Percentiles rank a stretch among this genome's conserved stretches.
Conservation (phyloP, 441 rosid genomes). For the Iberis amara region DNA sequence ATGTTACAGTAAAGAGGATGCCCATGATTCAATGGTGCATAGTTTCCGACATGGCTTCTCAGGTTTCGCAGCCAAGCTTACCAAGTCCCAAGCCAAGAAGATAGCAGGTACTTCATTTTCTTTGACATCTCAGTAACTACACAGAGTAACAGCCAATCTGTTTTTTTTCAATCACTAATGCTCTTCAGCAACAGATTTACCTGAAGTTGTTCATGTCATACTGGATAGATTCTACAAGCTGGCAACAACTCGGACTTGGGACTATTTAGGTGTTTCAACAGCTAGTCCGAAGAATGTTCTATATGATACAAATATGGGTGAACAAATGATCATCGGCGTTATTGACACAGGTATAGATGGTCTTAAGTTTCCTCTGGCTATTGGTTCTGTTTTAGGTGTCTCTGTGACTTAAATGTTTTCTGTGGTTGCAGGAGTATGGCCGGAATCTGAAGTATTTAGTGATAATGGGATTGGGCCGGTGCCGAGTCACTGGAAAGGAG, state of each 20-base stretch:
- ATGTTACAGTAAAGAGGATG: conserved; percentile 44
- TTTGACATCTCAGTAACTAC: neutral
- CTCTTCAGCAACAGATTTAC: conserved; percentile 21
- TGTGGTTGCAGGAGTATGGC: conserved; percentile 51
- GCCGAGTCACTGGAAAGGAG: conserved; percentile 60
- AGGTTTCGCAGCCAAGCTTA: conserved; percentile 54
- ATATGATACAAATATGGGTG: conserved; percentile 19
- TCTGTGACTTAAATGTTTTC: neutral
- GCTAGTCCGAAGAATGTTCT: conserved; percentile 18
- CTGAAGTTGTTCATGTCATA: conserved; percentile 29
- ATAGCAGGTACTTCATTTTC: conserved; percentile 16
- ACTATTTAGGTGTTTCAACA: conserved; percentile 24
- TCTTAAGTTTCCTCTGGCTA: neutral
- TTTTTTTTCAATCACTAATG: neutral
- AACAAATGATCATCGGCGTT: conserved; percentile 20
- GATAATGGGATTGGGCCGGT: conserved; percentile 50
- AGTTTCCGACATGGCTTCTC: conserved; percentile 63
- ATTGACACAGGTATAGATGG: conserved; percentile 16
- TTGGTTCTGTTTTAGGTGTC: neutral
- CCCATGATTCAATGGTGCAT: conserved; percentile 45
- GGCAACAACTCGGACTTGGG: conserved; percentile 30
- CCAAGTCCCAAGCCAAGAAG: conserved; percentile 40
- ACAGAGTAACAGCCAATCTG: neutral
- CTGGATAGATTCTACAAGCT: conserved; percentile 22
- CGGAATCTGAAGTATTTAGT: conserved; percentile 50